phyloP scores from a whole-genome alignment of 2,329 filamentous ascomycete species.

The Alternaria arbusti region DNA sequence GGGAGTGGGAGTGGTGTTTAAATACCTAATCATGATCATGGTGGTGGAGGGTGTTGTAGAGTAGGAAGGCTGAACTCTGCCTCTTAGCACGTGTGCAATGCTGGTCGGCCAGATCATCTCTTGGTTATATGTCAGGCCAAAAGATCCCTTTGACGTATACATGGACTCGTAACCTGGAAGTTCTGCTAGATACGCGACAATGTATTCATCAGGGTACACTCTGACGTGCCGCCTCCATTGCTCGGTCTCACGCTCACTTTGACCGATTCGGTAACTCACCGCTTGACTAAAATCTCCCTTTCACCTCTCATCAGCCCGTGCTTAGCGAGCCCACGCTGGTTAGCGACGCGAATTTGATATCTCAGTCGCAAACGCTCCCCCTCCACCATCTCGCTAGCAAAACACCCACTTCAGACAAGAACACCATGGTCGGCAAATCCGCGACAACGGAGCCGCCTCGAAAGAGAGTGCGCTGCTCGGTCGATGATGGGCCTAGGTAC shows the following conservation, averaged over 20 bases:
- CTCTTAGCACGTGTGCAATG: too few relatives aligned
- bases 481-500: not conserved
- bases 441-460: not conserved
- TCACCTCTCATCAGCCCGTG: not conserved
- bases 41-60: too few relatives aligned
- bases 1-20: too few relatives aligned
- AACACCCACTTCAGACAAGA: too few relatives aligned
- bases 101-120: too few relatives aligned
- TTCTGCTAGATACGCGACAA: not conserved
- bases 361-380: too few relatives aligned
- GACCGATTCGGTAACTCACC: not conserved
- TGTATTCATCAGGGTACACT: not conserved
- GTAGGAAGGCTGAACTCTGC: too few relatives aligned
- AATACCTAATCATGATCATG: too few relatives aligned
- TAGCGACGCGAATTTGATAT: not conserved
- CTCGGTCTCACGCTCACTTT: too few relatives aligned
- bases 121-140: not conserved
- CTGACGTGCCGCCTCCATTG: not conserved
- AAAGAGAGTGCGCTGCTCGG: not conserved
- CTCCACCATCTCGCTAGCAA: too few relatives aligned
- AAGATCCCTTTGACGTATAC: not conserved
- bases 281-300: not conserved
- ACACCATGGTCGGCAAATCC: too few relatives aligned
- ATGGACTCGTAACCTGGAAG: not conserved
- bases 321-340: not conserved